Evolutionary conservation across 2,329 filamentous ascomycete species (phyloP).

Genomic region (Paecilomyces fulvus): DNA sequence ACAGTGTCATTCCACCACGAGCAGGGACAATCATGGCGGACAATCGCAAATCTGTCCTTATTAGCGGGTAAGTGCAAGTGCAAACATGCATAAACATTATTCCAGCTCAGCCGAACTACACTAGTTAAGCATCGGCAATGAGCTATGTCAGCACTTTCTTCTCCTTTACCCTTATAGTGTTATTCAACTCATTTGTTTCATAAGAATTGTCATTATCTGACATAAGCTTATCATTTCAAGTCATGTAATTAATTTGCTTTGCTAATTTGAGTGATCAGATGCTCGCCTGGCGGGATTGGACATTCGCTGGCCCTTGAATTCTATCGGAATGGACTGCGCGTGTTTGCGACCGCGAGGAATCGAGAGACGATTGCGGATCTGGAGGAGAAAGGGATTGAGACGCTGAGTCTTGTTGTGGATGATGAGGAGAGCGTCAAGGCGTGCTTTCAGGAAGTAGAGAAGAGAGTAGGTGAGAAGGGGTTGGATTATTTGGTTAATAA

Average conservation of each 20-base stretch:
- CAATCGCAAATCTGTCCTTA: conserved; percentile 31
- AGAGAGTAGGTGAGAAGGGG: conserved; percentile 37
- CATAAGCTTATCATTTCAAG: conserved; percentile 2
- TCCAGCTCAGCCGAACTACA: not conserved
- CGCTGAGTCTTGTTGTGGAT: conserved; percentile 47
- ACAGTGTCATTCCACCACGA: not conserved
- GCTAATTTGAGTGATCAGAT: conserved; percentile 20
- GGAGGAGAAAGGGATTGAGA: conserved; percentile 44
- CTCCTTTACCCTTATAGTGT: not conserved
- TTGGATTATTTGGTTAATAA: conserved; percentile 54
- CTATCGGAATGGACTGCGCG: conserved; percentile 43
- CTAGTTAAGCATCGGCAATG: not conserved
- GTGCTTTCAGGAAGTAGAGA: conserved; percentile 40
- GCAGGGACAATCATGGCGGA: conserved; percentile 9
- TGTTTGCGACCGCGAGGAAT: conserved; percentile 51
- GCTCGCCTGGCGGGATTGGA: conserved; percentile 50
- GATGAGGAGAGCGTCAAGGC: conserved; percentile 39
- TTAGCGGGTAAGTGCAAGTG: conserved; percentile 31
- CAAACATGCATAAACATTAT: not conserved
- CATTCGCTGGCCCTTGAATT: conserved; percentile 52
- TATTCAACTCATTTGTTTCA: too few species aligned
- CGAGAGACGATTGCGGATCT: conserved; percentile 42
- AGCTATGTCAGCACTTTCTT: not conserved
- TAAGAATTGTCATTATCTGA: not conserved
- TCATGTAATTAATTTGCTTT: too few species aligned